Evolutionary conservation across 2,329 filamentous ascomycete species (phyloP).

Genomic region (Geoglossum cookeanum): DNA sequence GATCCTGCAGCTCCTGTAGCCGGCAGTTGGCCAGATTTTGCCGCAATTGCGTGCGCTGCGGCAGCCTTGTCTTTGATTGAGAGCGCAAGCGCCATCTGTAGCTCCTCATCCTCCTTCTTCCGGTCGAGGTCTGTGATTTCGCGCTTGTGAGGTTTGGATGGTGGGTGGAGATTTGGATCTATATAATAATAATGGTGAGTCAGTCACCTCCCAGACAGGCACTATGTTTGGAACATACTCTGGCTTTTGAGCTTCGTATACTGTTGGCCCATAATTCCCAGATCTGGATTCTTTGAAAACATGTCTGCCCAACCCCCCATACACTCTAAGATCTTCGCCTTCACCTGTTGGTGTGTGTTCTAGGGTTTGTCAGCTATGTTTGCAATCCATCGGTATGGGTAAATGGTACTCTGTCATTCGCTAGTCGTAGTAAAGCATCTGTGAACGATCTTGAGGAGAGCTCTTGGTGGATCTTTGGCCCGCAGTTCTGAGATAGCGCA

Average conservation of each 20-base stretch:
- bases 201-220: not conserved
- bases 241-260: slow-evolving; percentile 68
- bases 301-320: slow-evolving; percentile 95
- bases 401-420: slow-evolving; percentile 50
- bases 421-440: slow-evolving; percentile 75
- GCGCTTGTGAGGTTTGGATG: slow-evolving; percentile 83
- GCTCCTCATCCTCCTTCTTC: slow-evolving; percentile 88
- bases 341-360: slow-evolving; percentile 92
- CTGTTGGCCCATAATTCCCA: slow-evolving; percentile 94
- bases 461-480: slow-evolving; percentile 69
- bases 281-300: slow-evolving; percentile 73
- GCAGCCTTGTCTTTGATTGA: slow-evolving; percentile 71
- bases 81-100: slow-evolving; percentile 87
- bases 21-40: slow-evolving; percentile 16
- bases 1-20: slow-evolving; percentile 18
- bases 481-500: slow-evolving; percentile 82
- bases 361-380: slow-evolving; percentile 15
- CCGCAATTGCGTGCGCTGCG: slow-evolving; percentile 14
- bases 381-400: not conserved
- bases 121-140: slow-evolving; percentile 78
- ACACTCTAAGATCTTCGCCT: slow-evolving; percentile 87
- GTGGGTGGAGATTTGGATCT: slow-evolving; percentile 80
- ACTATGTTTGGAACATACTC: slow-evolving; percentile 25
- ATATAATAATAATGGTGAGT: slow-evolving; percentile 17
- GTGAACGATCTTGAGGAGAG: slow-evolving; percentile 84